phyloP scores from a whole-genome alignment of 2,329 filamentous ascomycete genomes.

The Botrytis pseudocinerea region DNA sequence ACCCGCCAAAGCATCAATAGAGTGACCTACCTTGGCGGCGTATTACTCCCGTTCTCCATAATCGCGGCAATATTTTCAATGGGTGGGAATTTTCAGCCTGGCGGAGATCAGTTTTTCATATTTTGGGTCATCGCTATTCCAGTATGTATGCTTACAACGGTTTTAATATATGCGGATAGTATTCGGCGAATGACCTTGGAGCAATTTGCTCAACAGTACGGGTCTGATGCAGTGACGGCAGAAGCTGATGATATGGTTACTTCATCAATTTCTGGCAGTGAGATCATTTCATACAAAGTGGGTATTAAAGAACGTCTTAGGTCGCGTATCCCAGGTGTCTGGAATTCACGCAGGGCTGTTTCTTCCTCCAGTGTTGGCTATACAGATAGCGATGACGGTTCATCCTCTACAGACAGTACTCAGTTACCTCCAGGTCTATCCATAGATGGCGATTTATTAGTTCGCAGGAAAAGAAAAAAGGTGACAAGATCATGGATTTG shows the following conservation, averaged over 20 bases:
- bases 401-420: background rate
- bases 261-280: background rate
- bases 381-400: background rate
- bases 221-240: background rate
- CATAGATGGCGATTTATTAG: background rate
- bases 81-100: background rate
- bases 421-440: background rate
- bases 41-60: conserved; percentile 18
- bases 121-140: conserved; percentile 21
- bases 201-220: conserved; percentile 7
- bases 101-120: conserved; percentile 16
- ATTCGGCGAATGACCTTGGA: conserved; percentile 20
- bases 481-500: background rate
- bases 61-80: conserved; percentile 18
- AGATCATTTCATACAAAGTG: background rate
- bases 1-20: conserved; percentile 19
- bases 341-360: background rate
- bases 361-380: background rate
- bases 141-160: conserved; percentile 8
- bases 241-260: background rate
- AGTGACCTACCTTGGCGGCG: conserved; percentile 11
- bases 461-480: background rate
- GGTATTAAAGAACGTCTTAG: background rate
- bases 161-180: conserved; percentile 20
- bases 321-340: background rate